These are phyloP conservation scores for Beverwykella pulmonaria DNA, from an alignment of 495 filamentous ascomycete species.

Conservation along the genomic window DNA sequence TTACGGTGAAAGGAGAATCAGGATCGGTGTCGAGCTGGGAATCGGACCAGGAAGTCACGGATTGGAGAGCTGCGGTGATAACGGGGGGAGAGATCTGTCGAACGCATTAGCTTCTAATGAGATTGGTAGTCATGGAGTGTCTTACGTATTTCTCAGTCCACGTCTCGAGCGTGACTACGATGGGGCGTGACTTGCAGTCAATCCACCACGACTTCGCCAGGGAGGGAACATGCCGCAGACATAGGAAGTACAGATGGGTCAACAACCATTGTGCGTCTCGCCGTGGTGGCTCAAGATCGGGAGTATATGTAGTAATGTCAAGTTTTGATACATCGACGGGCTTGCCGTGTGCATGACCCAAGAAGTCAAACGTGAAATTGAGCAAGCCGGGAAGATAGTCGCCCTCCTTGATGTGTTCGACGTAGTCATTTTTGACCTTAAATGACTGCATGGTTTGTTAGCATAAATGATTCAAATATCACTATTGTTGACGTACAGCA, in stretches of 20 bases:
- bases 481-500: conserved; percentile 54
- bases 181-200: conserved; percentile 71
- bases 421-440: conserved; percentile 78
- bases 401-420: conserved; percentile 71
- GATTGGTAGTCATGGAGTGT: not conserved
- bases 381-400: conserved; percentile 70
- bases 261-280: conserved; percentile 79
- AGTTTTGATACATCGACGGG: conserved; percentile 69
- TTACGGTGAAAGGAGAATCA: conserved; percentile 72
- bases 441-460: conserved; percentile 56
- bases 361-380: conserved; percentile 77
- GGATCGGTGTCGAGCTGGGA: conserved; percentile 57
- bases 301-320: conserved; percentile 69
- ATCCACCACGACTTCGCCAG: conserved; percentile 87
- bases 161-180: conserved; percentile 68
- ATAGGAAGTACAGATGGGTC: conserved; percentile 82
- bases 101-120: conserved; percentile 2
- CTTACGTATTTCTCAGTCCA: conserved; percentile 77
- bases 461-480: not conserved
- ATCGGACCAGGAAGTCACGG: conserved; percentile 70
- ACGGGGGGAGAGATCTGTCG: conserved; percentile 72
- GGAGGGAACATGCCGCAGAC: conserved; percentile 72
- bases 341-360: conserved; percentile 69
- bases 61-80: conserved; percentile 68
- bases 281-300: conserved; percentile 57